Base-by-base conservation (phyloP, 768 basidiomycete genomes). In the Auricularia auricula-judae region DNA sequence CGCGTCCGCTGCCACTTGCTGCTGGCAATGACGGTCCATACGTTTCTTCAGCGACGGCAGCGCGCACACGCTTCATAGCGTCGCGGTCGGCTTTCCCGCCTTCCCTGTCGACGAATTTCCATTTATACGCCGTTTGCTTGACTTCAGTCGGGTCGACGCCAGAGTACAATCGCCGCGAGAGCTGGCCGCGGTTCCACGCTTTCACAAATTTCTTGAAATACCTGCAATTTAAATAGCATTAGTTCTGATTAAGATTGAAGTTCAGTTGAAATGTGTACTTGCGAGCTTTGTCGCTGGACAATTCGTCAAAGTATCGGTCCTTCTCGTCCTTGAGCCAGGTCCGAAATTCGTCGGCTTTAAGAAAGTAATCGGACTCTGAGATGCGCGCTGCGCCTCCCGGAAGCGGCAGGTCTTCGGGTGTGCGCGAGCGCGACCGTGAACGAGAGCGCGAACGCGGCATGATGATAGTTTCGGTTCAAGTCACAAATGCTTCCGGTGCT, bases 161-260 rank as follows among this genome's bases (percentile, higher is more conserved):
- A 21, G 81, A 76, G 69, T 93, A 88, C 3, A 88, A 75, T 78
- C 64, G 68, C 91, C 89, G 81, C 35, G 85, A 74, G 8, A 94
- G 78, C 72, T 81, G 86, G 4, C 89, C 90, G 72, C 81, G 81
- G 74, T 94, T 94, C 92, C 92, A 94, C 33, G 84, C 85, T 81
- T 89, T 90, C 47, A 93, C 86, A 70, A 98, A 97, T 76, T 94
- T 96, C 70, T 88, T 86, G 72, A 98, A 98, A 72, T 95, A 93
- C 70, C 90, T 91, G 62, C 65, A 33, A 64, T 65, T 62, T 62
- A 62, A 70, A 72, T 63, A 73, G 67, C 63, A 72, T 78, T 66
- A 77, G 74, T 69, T 68, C 69, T 67, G 65, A 29, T n/a, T 12
- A 34, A 14, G 1, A 42, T 39, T 67, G 66, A 63, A 65, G 35